Conservation (phyloP, 2,329 filamentous ascomycete species). For the Calycina herbarum region DNA sequence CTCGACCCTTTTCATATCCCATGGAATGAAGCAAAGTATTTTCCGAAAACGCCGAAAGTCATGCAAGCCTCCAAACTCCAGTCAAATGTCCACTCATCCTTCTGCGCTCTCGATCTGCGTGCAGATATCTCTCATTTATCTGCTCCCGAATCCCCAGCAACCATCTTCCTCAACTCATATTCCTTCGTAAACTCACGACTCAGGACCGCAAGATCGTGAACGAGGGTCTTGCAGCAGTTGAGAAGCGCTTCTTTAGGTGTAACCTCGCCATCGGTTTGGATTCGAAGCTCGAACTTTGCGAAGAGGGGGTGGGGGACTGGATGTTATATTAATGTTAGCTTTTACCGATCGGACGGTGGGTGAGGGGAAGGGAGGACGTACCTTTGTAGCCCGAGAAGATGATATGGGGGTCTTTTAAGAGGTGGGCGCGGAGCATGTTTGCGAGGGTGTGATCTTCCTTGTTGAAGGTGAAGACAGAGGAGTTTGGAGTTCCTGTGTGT, state of each 20-base stretch:
- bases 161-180: conserved; percentile 85
- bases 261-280: conserved; percentile 88
- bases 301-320: conserved; percentile 44
- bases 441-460: conserved; percentile 97
- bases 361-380: conserved; percentile 47
- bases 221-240: conserved; percentile 76
- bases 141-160: conserved; percentile 43
- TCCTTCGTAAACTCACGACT: conserved; percentile 91
- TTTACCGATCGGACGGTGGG: too few species aligned
- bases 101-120: too few species aligned
- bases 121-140: background rate
- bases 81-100: background rate
- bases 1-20: background rate
- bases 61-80: conserved; percentile 3
- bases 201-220: conserved; percentile 76
- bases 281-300: conserved; percentile 67
- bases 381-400: conserved; percentile 91
- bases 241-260: conserved; percentile 88
- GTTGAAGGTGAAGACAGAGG: conserved; percentile 91
- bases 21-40: background rate
- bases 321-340: background rate
- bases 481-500: conserved; percentile 80
- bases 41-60: background rate
- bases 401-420: conserved; percentile 81
- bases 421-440: conserved; percentile 82